Evolutionary conservation across 2,329 filamentous ascomycete species (phyloP).

Genomic region (Colletotrichum limetticola): DNA sequence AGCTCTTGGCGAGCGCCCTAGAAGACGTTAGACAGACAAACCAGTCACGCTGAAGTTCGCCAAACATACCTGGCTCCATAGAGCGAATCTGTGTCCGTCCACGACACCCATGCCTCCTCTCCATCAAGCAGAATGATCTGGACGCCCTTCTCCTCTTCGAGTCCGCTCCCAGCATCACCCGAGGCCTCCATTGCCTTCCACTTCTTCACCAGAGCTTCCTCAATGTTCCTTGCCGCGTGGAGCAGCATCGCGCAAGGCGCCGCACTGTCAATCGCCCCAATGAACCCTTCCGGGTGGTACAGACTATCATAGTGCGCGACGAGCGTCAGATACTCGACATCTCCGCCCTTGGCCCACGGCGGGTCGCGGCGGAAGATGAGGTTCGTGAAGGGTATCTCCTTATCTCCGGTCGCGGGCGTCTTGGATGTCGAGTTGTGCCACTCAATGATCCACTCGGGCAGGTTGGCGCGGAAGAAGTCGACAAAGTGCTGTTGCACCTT

Average conservation of each 20-base stretch:
- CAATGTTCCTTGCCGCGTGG: slow-evolving; percentile 84
- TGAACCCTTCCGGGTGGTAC: slow-evolving; percentile 82
- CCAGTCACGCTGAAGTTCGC: too few relatives aligned
- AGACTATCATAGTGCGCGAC: slow-evolving; percentile 96
- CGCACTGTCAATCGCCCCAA: slow-evolving; percentile 93
- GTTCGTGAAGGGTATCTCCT: slow-evolving; percentile 84
- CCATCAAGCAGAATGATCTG: slow-evolving; percentile 93
- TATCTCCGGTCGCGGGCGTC: slow-evolving; percentile 79
- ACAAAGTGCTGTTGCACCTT: slow-evolving; percentile 84
- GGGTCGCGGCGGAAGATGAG: slow-evolving; percentile 89
- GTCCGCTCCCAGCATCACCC: slow-evolving; percentile 60
- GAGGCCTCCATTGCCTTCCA: slow-evolving; percentile 78
- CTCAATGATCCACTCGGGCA: slow-evolving; percentile 82
- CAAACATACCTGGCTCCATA: slow-evolving; percentile 81
- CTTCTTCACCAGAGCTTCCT: slow-evolving; percentile 81
- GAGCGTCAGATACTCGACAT: slow-evolving; percentile 84
- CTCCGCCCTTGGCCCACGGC: slow-evolving; percentile 79
- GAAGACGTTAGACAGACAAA: slow-evolving; percentile 1
- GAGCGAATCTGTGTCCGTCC: slow-evolving; percentile 84
- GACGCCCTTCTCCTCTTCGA: slow-evolving; percentile 83
- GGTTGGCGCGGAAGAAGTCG: slow-evolving; percentile 78
- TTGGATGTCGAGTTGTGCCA: slow-evolving; percentile 92
- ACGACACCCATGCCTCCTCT: slow-evolving; percentile 88
- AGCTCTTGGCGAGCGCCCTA: slow-evolving; percentile 79
- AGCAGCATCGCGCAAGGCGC: slow-evolving; percentile 94